Conservation (phyloP, 1,284 basidiomycete genomes). For the Sporisorium iseilematis-ciliati region DNA sequence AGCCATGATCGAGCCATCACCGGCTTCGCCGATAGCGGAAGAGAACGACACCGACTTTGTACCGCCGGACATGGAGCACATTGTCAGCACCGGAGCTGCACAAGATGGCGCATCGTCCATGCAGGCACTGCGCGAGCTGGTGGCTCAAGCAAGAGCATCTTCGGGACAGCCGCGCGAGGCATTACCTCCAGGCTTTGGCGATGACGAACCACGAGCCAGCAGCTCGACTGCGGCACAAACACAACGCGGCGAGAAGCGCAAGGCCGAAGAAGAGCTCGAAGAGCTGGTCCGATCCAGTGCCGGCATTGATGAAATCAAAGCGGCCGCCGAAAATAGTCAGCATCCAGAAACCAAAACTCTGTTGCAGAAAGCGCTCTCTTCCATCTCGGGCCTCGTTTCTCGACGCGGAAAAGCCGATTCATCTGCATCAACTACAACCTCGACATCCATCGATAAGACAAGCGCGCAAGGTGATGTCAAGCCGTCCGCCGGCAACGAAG, state of each 20-base stretch:
- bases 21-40: neutral
- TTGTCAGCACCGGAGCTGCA: constrained; percentile 41
- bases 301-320: constrained; percentile 38
- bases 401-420: constrained; percentile 23
- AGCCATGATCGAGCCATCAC: neutral
- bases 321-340: constrained; percentile 39
- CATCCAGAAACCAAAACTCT: constrained; percentile 38
- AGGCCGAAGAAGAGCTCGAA: constrained; percentile 44
- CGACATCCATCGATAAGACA: constrained; percentile 7
- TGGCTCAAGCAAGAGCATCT: constrained; percentile 39
- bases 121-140: constrained; percentile 45
- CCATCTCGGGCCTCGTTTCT: constrained; percentile 38
- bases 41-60: constrained; percentile 36
- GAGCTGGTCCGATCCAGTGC: constrained; percentile 15
- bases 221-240: constrained; percentile 5
- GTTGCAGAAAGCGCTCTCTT: constrained; percentile 41
- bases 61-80: constrained; percentile 45
- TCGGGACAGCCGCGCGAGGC: constrained; percentile 40
- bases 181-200: constrained; percentile 43
- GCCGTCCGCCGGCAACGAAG: neutral
- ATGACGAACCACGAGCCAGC: constrained; percentile 12
- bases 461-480: neutral
- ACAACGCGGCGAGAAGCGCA: constrained; percentile 32
- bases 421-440: neutral
- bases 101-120: constrained; percentile 37